Evolutionary conservation across 1,139 yeast species (phyloP).

Genomic region (Yamadazyma pseudoaaseri): DNA sequence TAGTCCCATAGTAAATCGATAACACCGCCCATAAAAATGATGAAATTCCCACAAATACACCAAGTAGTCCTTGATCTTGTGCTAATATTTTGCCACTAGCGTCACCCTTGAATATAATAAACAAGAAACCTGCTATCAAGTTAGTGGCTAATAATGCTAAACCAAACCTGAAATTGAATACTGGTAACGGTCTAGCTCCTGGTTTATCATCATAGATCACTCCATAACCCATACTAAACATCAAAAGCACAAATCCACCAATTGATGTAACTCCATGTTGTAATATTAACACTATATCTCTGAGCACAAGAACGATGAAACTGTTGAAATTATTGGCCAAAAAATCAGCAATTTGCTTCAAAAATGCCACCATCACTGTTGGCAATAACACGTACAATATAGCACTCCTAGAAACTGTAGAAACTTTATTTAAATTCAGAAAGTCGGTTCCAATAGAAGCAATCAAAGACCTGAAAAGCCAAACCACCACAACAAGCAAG

Average conservation of each 20-base stretch:
- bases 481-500: constrained; percentile 19
- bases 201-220: constrained; percentile 22
- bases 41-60: constrained; percentile 4
- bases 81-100: neutral
- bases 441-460: constrained; percentile 29
- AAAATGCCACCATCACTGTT: constrained; percentile 12
- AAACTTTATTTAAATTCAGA: constrained; percentile 29
- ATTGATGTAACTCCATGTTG: constrained; percentile 1
- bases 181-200: neutral
- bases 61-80: neutral
- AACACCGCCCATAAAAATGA: constrained; percentile 3
- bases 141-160: neutral
- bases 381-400: constrained; percentile 32
- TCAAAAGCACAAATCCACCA: constrained; percentile 18
- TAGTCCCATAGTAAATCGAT: constrained; percentile 8
- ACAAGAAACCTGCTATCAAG: neutral
- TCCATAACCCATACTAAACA: constrained; percentile 43
- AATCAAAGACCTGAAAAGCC: constrained; percentile 28
- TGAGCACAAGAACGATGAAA: neutral
- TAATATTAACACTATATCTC: neutral
- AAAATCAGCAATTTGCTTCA: constrained; percentile 15
- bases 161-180: neutral
- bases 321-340: constrained; percentile 5
- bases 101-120: neutral
- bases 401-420: constrained; percentile 33